A percentile compares a stretch with the other conserved stretches of the same genome.
Evolutionary conservation across 1,139 yeast genomes (phyloP).

Genomic region (Yamadazyma oceani): DNA sequence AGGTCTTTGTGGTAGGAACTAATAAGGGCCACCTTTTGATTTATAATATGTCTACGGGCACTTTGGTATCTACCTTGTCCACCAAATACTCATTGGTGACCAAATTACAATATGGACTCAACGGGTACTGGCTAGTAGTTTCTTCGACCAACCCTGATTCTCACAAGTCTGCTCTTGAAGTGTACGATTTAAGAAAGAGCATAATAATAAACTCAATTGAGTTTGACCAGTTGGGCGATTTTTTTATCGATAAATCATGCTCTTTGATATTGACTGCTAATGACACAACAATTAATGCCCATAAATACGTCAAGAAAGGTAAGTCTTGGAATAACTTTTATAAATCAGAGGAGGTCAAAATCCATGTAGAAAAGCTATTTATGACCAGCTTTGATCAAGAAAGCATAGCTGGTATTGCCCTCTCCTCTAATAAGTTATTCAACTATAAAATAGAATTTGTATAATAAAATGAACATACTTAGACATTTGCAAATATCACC

Average conservation of each 20-base stretch:
- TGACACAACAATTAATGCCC: slow-evolving; percentile 19
- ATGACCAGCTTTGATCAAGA: slow-evolving; percentile 2
- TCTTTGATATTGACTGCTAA: slow-evolving; percentile 18
- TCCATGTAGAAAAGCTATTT: neutral
- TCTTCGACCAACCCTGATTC: slow-evolving; percentile 17
- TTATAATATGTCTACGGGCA: slow-evolving; percentile 43
- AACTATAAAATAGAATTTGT: neutral
- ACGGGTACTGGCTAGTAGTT: slow-evolving; percentile 67
- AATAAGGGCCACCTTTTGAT: slow-evolving; percentile 37
- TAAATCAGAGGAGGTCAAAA: slow-evolving; percentile 1
- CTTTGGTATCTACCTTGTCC: slow-evolving; percentile 38
- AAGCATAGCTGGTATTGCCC: neutral
- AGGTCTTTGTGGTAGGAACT: slow-evolving; percentile 52
- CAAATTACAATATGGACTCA: slow-evolving; percentile 55
- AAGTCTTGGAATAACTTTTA: slow-evolving; percentile 35
- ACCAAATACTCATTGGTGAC: slow-evolving; percentile 27
- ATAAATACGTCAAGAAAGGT: slow-evolving; percentile 44
- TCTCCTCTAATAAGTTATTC: neutral
- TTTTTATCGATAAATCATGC: slow-evolving; percentile 49
- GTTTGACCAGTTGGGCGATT: slow-evolving; percentile 21
- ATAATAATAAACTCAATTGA: slow-evolving; percentile 28
- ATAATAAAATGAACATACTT: neutral
- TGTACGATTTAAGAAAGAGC: slow-evolving; percentile 60
- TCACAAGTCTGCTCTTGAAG: slow-evolving; percentile 28
- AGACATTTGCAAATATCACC: neutral